These are phyloP conservation scores for Penicillium malachiteum DNA, from an alignment of 495 filamentous ascomycete genomes.

Conservation along the genomic window DNA sequence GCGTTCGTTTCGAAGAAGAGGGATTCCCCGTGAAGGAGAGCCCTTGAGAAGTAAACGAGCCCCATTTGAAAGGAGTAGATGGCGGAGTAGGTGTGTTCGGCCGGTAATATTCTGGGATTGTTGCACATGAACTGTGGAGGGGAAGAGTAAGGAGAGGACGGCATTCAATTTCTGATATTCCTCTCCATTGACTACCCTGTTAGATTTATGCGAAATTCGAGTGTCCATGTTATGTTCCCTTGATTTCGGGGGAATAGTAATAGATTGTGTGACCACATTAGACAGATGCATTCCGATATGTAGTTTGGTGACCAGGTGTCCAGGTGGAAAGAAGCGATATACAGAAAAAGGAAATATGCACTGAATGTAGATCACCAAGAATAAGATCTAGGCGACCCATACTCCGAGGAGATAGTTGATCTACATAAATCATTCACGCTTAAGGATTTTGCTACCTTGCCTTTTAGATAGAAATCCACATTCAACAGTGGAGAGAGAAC, in stretches of 20 bases:
- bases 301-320: background rate
- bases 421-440: background rate
- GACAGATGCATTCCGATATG: slow-evolving; percentile 12
- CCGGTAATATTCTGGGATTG: slow-evolving; percentile 44
- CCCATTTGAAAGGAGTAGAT: slow-evolving; percentile 54
- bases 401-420: slow-evolving; percentile 4
- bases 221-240: slow-evolving; percentile 6
- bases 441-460: background rate
- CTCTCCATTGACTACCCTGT: slow-evolving; percentile 16
- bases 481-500: slow-evolving; percentile 2
- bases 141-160: slow-evolving; percentile 41
- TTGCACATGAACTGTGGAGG: slow-evolving; percentile 39
- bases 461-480: slow-evolving; percentile 10
- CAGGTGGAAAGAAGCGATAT: background rate
- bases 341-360: background rate
- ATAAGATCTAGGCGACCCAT: background rate
- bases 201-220: slow-evolving; percentile 12
- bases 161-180: slow-evolving; percentile 37
- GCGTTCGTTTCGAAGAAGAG: slow-evolving; percentile 59
- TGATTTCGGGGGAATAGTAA: background rate
- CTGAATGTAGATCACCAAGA: background rate
- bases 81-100: slow-evolving; percentile 54
- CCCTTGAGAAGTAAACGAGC: slow-evolving; percentile 52
- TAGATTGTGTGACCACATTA: background rate
- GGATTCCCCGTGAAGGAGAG: slow-evolving; percentile 48